Evolutionary conservation across 2,329 filamentous ascomycete species (phyloP).

Genomic region (Neurospora sp.): DNA sequence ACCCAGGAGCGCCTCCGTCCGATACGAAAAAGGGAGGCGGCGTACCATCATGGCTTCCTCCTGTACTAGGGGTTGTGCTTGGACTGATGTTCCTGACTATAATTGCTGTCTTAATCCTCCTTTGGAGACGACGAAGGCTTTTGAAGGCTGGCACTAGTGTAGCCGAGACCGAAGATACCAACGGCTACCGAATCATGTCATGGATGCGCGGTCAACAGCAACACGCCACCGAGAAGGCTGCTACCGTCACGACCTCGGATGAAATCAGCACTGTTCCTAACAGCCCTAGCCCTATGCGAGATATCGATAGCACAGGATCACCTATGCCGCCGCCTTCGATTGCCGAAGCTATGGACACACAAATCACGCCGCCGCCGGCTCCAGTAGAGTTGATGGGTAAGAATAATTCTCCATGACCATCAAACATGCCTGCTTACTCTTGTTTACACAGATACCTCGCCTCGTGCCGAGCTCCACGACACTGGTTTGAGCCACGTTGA

Average conservation of each 20-base stretch:
- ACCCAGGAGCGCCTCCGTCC: neutral
- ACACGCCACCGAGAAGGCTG: slow-evolving; percentile 29
- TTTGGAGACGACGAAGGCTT: slow-evolving; percentile 42
- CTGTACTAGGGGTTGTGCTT: slow-evolving; percentile 52
- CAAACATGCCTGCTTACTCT: neutral
- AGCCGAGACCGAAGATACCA: slow-evolving; percentile 35
- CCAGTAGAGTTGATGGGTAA: slow-evolving; percentile 37
- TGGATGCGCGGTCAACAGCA: slow-evolving; percentile 42
- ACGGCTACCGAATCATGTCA: slow-evolving; percentile 35
- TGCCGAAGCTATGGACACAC: slow-evolving; percentile 17
- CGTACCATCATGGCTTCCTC: slow-evolving; percentile 48
- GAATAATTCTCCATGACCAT: slow-evolving; percentile 8
- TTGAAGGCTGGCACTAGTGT: slow-evolving; percentile 29
- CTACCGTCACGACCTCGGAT: slow-evolving; percentile 36
- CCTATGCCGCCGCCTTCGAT: slow-evolving; percentile 8
- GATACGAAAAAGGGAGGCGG: slow-evolving; percentile 21
- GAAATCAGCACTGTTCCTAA: slow-evolving; percentile 17
- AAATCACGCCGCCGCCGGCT: slow-evolving; percentile 7
- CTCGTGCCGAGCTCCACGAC: slow-evolving; percentile 35
- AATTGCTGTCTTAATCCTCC: slow-evolving; percentile 38
- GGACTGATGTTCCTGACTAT: slow-evolving; percentile 47
- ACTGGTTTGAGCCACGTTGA: slow-evolving; percentile 30
- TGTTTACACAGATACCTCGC: slow-evolving; percentile 30
- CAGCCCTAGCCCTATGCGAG: slow-evolving; percentile 23
- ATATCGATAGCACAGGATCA: slow-evolving; percentile 25